These are phyloP conservation scores for Melampsora larici-populina DNA, from an alignment of 1,284 basidiomycete genomes.

Conservation along the genomic window DNA sequence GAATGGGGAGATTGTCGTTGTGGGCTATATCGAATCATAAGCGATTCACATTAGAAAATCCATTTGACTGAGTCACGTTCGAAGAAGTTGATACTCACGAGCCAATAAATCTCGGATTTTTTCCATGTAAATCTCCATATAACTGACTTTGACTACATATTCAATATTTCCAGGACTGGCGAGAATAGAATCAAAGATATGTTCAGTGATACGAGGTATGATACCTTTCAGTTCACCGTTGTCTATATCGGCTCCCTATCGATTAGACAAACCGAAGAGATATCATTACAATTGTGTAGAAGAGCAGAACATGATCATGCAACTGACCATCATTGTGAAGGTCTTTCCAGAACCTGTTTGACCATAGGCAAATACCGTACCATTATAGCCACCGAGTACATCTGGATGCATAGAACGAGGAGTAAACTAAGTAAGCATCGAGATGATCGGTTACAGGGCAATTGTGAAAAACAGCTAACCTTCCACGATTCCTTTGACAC, in stretches of 20 bases:
- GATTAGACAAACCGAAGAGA: slow-evolving; percentile 15
- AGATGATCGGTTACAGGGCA: neutral
- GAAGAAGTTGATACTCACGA: slow-evolving; percentile 64
- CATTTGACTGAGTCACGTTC: neutral
- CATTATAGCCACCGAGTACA: slow-evolving; percentile 98
- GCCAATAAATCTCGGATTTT: slow-evolving; percentile 91
- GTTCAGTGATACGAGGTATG: slow-evolving; percentile 96
- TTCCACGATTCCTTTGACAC: slow-evolving; percentile 74
- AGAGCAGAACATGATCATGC: slow-evolving; percentile 50
- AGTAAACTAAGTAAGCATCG: neutral
- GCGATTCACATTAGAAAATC: slow-evolving; percentile 27
- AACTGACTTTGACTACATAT: slow-evolving; percentile 98
- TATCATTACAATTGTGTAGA: neutral
- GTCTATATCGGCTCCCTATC: slow-evolving; percentile 92
- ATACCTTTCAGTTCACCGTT: slow-evolving; percentile 86
- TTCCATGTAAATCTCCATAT: slow-evolving; percentile 99
- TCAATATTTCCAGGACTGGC: slow-evolving; percentile 91
- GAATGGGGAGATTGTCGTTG: slow-evolving; percentile 97
- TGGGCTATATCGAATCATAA: slow-evolving; percentile 65
- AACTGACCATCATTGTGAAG: slow-evolving; percentile 76
- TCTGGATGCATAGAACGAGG: slow-evolving; percentile 60
- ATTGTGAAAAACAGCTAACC: slow-evolving; percentile 46
- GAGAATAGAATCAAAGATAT: slow-evolving; percentile 97
- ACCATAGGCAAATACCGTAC: slow-evolving; percentile 96
- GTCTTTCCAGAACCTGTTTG: slow-evolving; percentile 97